phyloP scores from a whole-genome alignment of 164 flowering plant genomes.

The Nymphaea colorata region DNA sequence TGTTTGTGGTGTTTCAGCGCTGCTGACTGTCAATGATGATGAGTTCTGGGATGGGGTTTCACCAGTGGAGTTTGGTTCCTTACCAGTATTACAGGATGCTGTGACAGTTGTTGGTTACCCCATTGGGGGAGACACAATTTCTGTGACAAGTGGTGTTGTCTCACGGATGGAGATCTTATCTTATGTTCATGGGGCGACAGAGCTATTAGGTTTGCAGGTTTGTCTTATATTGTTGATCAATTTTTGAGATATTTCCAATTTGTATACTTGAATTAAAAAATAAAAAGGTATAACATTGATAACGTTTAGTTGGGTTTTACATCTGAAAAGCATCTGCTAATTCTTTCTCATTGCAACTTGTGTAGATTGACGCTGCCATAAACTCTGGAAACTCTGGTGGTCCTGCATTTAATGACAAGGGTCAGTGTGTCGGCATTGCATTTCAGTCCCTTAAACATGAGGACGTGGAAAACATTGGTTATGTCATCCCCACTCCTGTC shows the following conservation, averaged over 20 bases:
- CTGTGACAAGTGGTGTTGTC: conserved; percentile 98
- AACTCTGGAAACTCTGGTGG: conserved; percentile 99
- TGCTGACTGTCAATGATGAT: conserved; percentile 87
- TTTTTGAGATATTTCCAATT: neutral
- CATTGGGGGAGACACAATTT: conserved; percentile 97
- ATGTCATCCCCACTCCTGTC: conserved; percentile 98
- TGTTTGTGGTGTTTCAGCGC: conserved; percentile 34
- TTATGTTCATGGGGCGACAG: conserved; percentile 93
- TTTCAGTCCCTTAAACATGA: conserved; percentile 98
- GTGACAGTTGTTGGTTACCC: conserved; percentile 99
- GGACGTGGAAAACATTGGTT: conserved; percentile 94
- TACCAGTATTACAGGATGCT: conserved; percentile 96
- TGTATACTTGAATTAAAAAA: no score
- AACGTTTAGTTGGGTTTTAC: no score
- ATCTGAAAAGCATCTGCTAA: no score
- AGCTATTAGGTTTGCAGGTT: conserved; percentile 93
- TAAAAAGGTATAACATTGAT: no score
- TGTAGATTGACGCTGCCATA: conserved; percentile 98
- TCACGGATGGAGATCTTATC: conserved; percentile 97
- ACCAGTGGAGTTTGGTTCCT: conserved; percentile 79
- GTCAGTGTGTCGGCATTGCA: conserved; percentile 94
- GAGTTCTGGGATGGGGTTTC: conserved; percentile 94
- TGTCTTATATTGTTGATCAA: neutral
- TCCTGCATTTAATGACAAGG: conserved; percentile 91
- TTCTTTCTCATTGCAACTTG: neutral